These are phyloP conservation scores for Citrus sp. DNA, from an alignment of 345 rosid genomes.

Conservation along the genomic window DNA sequence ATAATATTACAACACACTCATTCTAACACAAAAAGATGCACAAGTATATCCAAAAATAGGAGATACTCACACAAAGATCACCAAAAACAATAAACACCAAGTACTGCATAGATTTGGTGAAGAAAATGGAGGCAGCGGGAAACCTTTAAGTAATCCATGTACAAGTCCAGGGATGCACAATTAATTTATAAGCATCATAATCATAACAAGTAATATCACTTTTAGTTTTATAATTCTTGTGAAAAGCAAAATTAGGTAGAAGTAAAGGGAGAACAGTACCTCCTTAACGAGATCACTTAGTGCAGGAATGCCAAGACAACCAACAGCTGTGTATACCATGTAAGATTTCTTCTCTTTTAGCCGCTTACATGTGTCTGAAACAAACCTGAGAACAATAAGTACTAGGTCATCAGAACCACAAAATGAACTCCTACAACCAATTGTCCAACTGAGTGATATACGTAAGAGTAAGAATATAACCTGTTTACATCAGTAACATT, in stretches of 20 bases:
- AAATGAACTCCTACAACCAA: background rate
- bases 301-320: conserved; percentile 77
- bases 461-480: conserved; percentile 23
- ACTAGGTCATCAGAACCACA: background rate
- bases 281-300: conserved; percentile 70
- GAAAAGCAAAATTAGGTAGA: background rate
- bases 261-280: conserved; percentile 42
- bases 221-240: background rate
- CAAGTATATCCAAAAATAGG: background rate
- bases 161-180: background rate
- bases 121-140: background rate
- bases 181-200: too few relatives aligned
- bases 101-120: background rate
- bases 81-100: background rate
- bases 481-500: conserved; percentile 56
- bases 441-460: background rate
- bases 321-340: conserved; percentile 86
- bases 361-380: conserved; percentile 68
- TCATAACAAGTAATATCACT: background rate
- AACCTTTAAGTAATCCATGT: background rate
- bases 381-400: conserved; percentile 59
- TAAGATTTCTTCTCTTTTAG: conserved; percentile 91
- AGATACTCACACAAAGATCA: background rate
- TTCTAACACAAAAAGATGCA: background rate
- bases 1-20: background rate